Evolutionary conservation across 2,329 filamentous ascomycete genomes (phyloP).

Genomic region (Ophiostoma pallidulum): DNA sequence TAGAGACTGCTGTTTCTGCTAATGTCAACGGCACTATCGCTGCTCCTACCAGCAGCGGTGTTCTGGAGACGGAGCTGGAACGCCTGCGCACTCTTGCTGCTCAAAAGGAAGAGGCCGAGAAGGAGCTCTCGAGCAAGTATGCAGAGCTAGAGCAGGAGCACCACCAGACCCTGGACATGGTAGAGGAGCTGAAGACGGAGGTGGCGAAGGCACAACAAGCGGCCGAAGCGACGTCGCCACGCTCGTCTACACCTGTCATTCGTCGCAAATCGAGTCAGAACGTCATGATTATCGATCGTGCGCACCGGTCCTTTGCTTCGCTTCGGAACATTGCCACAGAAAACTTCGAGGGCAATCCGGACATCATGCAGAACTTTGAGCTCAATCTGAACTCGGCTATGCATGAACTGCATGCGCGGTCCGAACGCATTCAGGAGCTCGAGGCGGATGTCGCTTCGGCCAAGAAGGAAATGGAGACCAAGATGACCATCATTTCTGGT

Average conservation of each 20-base stretch:
- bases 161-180: constrained; percentile 68
- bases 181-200: constrained; percentile 86
- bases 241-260: constrained; percentile 65
- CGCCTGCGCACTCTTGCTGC: constrained; percentile 58
- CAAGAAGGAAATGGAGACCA: constrained; percentile 94
- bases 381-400: constrained; percentile 84
- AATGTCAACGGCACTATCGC: background rate
- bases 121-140: constrained; percentile 66
- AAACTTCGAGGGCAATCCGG: constrained; percentile 71
- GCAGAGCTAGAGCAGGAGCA: constrained; percentile 76
- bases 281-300: constrained; percentile 76
- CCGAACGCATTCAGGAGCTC: constrained; percentile 81
- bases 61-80: constrained; percentile 56
- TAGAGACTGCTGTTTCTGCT: background rate
- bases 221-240: constrained; percentile 49
- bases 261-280: constrained; percentile 90
- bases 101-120: constrained; percentile 69
- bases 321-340: constrained; percentile 82
- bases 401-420: constrained; percentile 79
- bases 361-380: constrained; percentile 86
- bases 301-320: constrained; percentile 82
- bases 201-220: constrained; percentile 64
- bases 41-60: background rate
- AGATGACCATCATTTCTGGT: constrained; percentile 91
- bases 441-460: constrained; percentile 74